Evolutionary conservation across 306 rosid genomes (phyloP).

Genomic region (Vigna unguiculata): DNA sequence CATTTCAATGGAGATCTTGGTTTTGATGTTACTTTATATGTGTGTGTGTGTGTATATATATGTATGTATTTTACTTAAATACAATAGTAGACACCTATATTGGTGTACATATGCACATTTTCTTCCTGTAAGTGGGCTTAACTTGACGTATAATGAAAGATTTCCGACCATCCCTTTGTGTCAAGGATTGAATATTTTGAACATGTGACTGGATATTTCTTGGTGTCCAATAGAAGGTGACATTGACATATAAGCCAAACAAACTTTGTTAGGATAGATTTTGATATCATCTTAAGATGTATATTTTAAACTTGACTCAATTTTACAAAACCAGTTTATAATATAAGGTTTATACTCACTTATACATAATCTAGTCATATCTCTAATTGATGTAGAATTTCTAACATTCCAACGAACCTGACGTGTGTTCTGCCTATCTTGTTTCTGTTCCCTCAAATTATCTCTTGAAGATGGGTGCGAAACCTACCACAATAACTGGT

Average conservation of each 20-base stretch:
- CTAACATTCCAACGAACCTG: neutral
- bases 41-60: neutral
- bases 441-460: conserved; percentile 26
- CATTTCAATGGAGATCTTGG: neutral
- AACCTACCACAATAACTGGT: conserved; percentile 88
- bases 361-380: no score
- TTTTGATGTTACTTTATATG: neutral
- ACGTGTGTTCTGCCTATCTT: conserved; percentile 8
- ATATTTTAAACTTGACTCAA: no score
- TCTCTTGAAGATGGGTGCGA: conserved; percentile 89
- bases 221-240: no score
- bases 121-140: neutral
- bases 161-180: no score
- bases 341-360: no score
- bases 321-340: no score
- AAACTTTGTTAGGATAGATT: no score
- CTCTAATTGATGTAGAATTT: neutral
- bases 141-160: neutral
- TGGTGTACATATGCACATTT: neutral
- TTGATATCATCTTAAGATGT: no score
- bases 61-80: neutral
- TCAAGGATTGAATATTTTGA: no score
- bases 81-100: conserved; percentile 13
- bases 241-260: no score
- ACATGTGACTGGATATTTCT: no score